phyloP scores from a whole-genome alignment of 148 eudicot species.

The Arctostaphylos glauca region DNA sequence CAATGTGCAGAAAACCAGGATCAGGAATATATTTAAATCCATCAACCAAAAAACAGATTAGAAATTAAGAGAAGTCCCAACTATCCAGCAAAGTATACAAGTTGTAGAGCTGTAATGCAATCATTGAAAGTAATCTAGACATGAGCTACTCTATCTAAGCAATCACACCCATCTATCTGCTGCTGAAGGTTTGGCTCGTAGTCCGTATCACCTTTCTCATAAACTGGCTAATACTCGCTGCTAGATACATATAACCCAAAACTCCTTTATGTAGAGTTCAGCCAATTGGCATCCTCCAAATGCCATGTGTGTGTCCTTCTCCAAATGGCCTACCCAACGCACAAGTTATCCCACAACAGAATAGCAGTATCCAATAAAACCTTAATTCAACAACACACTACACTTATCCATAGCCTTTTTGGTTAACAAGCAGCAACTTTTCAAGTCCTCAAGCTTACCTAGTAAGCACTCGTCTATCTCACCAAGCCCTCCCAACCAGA shows the following conservation, averaged over 20 bases:
- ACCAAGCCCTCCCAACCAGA: neutral
- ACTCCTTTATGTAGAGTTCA: neutral
- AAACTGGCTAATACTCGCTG: neutral
- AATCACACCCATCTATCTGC: neutral
- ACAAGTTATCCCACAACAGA: neutral
- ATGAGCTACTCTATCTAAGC: neutral
- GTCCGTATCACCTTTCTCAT: neutral
- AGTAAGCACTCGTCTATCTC: neutral
- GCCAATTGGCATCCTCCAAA: neutral
- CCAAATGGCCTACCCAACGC: slow-evolving; percentile 4
- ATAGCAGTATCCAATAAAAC: neutral
- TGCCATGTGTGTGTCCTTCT: neutral
- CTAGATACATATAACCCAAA: neutral
- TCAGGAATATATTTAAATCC: neutral
- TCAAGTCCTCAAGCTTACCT: slow-evolving; percentile 4
- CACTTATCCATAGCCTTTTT: neutral
- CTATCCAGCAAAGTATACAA: neutral
- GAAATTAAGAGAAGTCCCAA: neutral
- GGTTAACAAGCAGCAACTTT: neutral
- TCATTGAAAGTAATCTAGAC: neutral
- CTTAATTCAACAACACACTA: neutral
- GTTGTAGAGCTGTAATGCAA: neutral
- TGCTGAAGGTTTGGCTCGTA: neutral
- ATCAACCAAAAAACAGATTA: neutral
- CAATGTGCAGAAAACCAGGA: neutral